phyloP scores from a whole-genome alignment of 2,329 filamentous ascomycete species.

The Drechslerella stenobrocha region DNA sequence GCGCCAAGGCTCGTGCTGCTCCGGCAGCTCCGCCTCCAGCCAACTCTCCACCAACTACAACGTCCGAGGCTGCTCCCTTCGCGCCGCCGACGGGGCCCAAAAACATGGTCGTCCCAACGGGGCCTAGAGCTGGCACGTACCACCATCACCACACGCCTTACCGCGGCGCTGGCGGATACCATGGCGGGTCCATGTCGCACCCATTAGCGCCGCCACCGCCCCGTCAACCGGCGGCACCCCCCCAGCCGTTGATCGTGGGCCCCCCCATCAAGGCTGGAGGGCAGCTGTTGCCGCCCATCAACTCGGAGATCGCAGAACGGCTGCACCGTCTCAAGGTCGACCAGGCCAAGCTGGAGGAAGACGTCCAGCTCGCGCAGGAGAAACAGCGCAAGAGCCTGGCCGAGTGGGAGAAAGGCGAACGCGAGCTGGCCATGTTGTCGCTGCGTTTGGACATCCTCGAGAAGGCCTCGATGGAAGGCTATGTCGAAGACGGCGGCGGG shows the following conservation, averaged over 20 bases:
- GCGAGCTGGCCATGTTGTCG: constrained; percentile 51
- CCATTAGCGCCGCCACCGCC: constrained; percentile 40
- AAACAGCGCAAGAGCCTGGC: constrained; percentile 51
- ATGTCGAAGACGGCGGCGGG: constrained; percentile 19
- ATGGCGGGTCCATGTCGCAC: constrained; percentile 49
- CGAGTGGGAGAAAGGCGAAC: constrained; percentile 52
- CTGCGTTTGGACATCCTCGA: constrained; percentile 51
- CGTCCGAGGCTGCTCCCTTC: constrained; percentile 63
- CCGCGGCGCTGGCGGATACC: constrained; percentile 51
- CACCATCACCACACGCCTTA: constrained; percentile 49
- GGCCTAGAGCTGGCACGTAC: constrained; percentile 38
- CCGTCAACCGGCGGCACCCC: constrained; percentile 31
- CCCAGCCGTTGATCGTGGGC: constrained; percentile 32
- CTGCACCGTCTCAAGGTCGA: constrained; percentile 50
- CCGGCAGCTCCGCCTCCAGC: constrained; percentile 56
- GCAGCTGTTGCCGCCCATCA: constrained; percentile 51
- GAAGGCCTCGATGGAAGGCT: constrained; percentile 40
- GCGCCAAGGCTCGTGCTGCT: constrained; percentile 9
- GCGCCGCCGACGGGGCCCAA: constrained; percentile 65
- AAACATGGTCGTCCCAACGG: constrained; percentile 57
- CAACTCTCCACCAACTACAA: constrained; percentile 63
- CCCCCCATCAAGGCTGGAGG: constrained; percentile 51
- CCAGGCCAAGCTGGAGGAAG: constrained; percentile 52
- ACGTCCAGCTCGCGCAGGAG: constrained; percentile 51
- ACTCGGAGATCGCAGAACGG: constrained; percentile 51